Percentiles rank a stretch among this genome's conserved stretches.
phyloP scores from a whole-genome alignment of 23 red algal genomes.

The Agarophyton chilense region DNA sequence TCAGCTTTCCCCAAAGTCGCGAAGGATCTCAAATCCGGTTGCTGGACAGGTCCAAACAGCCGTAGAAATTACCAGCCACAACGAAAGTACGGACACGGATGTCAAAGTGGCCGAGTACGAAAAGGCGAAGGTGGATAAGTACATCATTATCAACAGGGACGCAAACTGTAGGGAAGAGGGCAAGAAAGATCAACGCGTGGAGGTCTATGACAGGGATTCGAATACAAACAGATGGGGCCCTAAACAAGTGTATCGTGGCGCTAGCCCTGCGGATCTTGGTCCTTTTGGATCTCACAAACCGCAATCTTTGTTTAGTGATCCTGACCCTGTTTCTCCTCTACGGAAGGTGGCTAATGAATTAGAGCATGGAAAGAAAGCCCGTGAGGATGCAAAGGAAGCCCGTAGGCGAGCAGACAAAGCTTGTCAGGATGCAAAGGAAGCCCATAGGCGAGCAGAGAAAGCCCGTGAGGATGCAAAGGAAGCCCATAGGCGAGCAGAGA shows the following conservation, averaged over 20 bases:
- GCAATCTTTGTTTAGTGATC: background rate
- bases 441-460: no score
- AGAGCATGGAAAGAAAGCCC: no score
- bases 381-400: no score
- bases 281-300: conserved; percentile 12
- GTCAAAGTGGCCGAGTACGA: background rate
- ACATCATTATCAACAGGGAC: background rate
- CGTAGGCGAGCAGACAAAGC: no score
- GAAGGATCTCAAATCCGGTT: background rate
- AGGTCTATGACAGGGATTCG: background rate
- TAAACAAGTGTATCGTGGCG: background rate
- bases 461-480: no score
- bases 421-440: no score
- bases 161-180: background rate
- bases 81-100: background rate
- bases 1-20: background rate
- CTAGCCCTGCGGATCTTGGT: background rate
- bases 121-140: background rate
- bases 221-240: background rate
- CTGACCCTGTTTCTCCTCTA: background rate
- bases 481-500: background rate
- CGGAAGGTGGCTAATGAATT: background rate
- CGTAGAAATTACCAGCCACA: conserved; percentile 2
- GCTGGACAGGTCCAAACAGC: background rate
- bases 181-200: background rate